phyloP scores from a whole-genome alignment of 768 basidiomycete genomes.

The Mrakia frigida region DNA sequence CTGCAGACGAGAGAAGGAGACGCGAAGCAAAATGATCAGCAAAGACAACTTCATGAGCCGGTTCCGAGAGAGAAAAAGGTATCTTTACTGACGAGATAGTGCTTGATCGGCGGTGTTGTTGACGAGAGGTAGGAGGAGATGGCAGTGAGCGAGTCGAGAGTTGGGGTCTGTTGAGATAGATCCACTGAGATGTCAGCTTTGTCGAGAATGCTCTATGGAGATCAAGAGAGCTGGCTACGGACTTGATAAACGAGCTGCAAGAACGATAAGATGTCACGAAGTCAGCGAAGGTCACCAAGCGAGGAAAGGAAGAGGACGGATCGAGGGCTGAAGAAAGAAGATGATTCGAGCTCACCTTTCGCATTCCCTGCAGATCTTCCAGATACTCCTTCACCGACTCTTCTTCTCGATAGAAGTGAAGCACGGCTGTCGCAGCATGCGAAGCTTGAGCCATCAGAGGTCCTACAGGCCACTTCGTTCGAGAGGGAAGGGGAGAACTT shows the following conservation, averaged over 20 bases:
- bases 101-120: constrained; percentile 35
- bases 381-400: constrained; percentile 40
- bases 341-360: constrained; percentile 37
- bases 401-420: constrained; percentile 38
- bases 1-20: constrained; percentile 14
- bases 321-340: background rate
- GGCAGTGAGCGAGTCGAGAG: constrained; percentile 8
- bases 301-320: background rate
- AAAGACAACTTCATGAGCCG: background rate
- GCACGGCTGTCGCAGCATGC: constrained; percentile 43
- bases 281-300: background rate
- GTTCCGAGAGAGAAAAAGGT: too few relatives aligned
- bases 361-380: constrained; percentile 39
- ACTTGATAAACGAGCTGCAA: constrained; percentile 19
- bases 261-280: too few relatives aligned
- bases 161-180: constrained; percentile 2
- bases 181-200: background rate
- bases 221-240: background rate
- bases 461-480: constrained; percentile 40
- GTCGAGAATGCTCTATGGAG: background rate
- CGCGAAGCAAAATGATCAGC: background rate
- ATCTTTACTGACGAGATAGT: constrained; percentile 40
- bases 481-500: background rate
- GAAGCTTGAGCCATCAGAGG: constrained; percentile 44
- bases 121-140: constrained; percentile 35